Conservation (phyloP, 352 stramenopile genomes). For the Pythium rishiriense region DNA sequence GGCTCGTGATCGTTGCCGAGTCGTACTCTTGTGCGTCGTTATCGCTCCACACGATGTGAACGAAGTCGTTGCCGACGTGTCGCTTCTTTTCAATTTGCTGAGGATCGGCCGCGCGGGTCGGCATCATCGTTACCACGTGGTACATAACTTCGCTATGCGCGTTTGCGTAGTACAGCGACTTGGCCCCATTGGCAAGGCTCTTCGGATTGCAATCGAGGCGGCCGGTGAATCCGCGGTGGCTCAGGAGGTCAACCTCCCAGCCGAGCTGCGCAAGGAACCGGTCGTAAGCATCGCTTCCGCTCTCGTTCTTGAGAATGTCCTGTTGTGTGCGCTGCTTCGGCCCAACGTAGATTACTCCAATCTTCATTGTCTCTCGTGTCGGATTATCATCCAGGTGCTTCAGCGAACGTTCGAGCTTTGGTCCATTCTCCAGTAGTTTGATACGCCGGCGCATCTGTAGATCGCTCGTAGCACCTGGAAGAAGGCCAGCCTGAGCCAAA, state of each 20-base stretch:
- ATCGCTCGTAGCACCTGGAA: slow-evolving; percentile 66
- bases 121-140: slow-evolving; percentile 89
- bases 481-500: slow-evolving; percentile 67
- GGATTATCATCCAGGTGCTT: slow-evolving; percentile 85
- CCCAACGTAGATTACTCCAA: slow-evolving; percentile 86
- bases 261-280: slow-evolving; percentile 73
- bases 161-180: slow-evolving; percentile 79
- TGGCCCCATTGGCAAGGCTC: slow-evolving; percentile 73
- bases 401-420: slow-evolving; percentile 79
- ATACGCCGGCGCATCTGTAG: slow-evolving; percentile 54
- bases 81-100: slow-evolving; percentile 91
- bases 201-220: slow-evolving; percentile 80
- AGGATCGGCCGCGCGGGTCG: slow-evolving; percentile 68
- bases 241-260: slow-evolving; percentile 72
- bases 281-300: slow-evolving; percentile 64
- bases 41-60: slow-evolving; percentile 88
- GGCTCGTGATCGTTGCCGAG: slow-evolving; percentile 84
- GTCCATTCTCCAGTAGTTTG: slow-evolving; percentile 76
- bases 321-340: slow-evolving; percentile 73
- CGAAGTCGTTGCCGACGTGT: slow-evolving; percentile 87
- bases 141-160: slow-evolving; percentile 87
- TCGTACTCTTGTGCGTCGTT: slow-evolving; percentile 77
- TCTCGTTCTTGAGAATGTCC: slow-evolving; percentile 79
- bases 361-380: slow-evolving; percentile 89
- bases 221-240: slow-evolving; percentile 72